phyloP scores from a whole-genome alignment of 1,139 yeast genomes.

The Blastobotrys persicus region DNA sequence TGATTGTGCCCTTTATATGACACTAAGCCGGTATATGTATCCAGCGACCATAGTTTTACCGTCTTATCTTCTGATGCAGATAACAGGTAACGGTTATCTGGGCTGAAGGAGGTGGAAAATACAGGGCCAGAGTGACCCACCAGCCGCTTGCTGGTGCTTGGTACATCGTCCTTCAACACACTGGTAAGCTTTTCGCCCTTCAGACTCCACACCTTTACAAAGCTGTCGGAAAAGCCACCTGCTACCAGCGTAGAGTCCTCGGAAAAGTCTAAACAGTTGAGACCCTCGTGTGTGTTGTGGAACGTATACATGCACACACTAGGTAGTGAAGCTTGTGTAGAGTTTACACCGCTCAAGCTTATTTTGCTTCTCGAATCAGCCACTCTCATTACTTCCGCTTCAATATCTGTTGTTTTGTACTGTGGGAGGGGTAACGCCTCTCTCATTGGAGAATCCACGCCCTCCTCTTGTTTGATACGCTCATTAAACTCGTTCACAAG shows the following conservation, averaged over 20 bases:
- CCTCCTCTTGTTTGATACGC: conserved; percentile 37
- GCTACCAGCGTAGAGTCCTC: conserved; percentile 86
- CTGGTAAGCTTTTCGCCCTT: conserved; percentile 83
- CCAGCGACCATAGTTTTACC: conserved; percentile 90
- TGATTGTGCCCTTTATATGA: conserved; percentile 95
- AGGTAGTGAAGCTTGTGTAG: conserved; percentile 79
- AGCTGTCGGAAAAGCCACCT: conserved; percentile 91
- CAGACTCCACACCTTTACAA: conserved; percentile 85
- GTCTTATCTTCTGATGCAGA: conserved; percentile 92
- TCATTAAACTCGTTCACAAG: conserved; percentile 50
- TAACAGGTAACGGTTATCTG: conserved; percentile 78
- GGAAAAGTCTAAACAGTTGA: conserved; percentile 81
- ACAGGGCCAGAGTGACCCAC: conserved; percentile 96
- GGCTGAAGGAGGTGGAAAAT: conserved; percentile 85
- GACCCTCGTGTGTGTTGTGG: conserved; percentile 87
- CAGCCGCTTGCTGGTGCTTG: conserved; percentile 51
- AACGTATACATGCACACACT: conserved; percentile 98
- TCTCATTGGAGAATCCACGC: conserved; percentile 60
- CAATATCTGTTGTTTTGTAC: conserved; percentile 74
- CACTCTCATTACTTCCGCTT: conserved; percentile 70
- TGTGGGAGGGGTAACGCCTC: conserved; percentile 83
- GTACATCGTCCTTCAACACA: conserved; percentile 57
- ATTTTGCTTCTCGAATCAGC: conserved; percentile 80
- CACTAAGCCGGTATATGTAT: conserved; percentile 83
- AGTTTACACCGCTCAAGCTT: conserved; percentile 43